A percentile compares a stretch with the other conserved stretches of the same genome.
These are phyloP conservation scores for Phytophthora constricta DNA, from an alignment of 352 stramenopile genomes.

Conservation along the genomic window DNA sequence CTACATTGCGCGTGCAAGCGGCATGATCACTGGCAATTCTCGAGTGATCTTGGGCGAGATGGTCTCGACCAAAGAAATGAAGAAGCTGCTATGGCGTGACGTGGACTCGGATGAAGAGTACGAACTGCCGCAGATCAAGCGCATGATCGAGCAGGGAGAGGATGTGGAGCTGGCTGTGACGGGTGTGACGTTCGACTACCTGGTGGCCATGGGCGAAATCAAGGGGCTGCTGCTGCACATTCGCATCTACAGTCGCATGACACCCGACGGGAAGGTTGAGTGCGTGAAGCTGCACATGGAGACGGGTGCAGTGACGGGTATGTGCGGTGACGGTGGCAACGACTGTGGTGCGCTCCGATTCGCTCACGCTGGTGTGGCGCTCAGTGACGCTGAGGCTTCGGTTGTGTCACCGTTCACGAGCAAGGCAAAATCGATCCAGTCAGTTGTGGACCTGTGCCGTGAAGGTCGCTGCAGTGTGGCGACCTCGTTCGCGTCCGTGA, in stretches of 20 bases:
- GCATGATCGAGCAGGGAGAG: slow-evolving; percentile 28
- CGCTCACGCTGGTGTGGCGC: slow-evolving; percentile 77
- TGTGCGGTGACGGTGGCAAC: slow-evolving; percentile 75
- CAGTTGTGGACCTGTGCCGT: slow-evolving; percentile 82
- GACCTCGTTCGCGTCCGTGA: slow-evolving; percentile 86
- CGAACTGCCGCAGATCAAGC: slow-evolving; percentile 38
- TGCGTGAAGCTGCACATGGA: slow-evolving; percentile 51
- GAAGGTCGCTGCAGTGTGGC: slow-evolving; percentile 89
- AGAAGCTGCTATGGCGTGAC: slow-evolving; percentile 54
- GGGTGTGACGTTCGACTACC: slow-evolving; percentile 43
- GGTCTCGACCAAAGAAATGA: slow-evolving; percentile 33
- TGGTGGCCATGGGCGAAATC: slow-evolving; percentile 42
- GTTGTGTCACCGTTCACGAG: slow-evolving; percentile 88
- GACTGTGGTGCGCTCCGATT: slow-evolving; percentile 83
- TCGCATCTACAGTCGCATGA: slow-evolving; percentile 60
- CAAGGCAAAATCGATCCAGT: slow-evolving; percentile 73
- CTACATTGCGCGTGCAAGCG: slow-evolving; percentile 48
- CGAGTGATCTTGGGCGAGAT: slow-evolving; percentile 51
- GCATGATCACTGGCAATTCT: slow-evolving; percentile 37
- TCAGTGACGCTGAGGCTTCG: slow-evolving; percentile 77
- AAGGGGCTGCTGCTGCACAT: slow-evolving; percentile 46
- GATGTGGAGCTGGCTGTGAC: slow-evolving; percentile 56
- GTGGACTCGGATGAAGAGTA: slow-evolving; percentile 51
- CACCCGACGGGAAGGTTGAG: slow-evolving; percentile 47
- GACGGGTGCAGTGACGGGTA: slow-evolving; percentile 48